These are phyloP conservation scores for Talaromyces sp. DNA, from an alignment of 2,329 filamentous ascomycete species.

Conservation along the genomic window DNA sequence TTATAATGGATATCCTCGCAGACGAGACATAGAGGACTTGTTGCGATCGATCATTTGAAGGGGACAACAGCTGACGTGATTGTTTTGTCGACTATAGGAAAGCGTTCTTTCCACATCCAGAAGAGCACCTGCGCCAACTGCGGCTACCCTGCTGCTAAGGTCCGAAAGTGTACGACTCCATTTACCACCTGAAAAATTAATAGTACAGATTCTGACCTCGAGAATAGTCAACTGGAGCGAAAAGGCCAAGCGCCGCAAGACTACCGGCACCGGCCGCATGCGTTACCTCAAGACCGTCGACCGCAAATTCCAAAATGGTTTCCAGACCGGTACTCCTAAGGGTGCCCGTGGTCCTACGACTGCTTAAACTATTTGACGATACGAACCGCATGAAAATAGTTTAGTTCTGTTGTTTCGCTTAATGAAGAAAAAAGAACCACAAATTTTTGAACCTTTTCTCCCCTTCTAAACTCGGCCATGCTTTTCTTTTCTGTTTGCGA, in stretches of 20 bases:
- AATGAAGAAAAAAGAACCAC: not conserved
- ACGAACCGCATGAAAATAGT: slow-evolving; percentile 1
- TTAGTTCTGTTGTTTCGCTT: slow-evolving; percentile 2
- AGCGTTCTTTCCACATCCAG: slow-evolving; percentile 97
- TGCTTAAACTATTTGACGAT: slow-evolving; percentile 35
- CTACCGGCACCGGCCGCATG: slow-evolving; percentile 93
- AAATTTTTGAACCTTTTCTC: not conserved
- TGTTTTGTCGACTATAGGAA: slow-evolving; percentile 57
- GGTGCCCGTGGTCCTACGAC: slow-evolving; percentile 65
- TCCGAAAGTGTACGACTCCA: slow-evolving; percentile 82
- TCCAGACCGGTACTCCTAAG: slow-evolving; percentile 87
- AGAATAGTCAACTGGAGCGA: slow-evolving; percentile 94
- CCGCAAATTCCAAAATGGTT: slow-evolving; percentile 95
- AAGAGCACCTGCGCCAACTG: slow-evolving; percentile 97
- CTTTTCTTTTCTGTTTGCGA: slow-evolving; percentile 5
- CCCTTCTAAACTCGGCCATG: not conserved
- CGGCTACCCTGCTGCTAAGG: slow-evolving; percentile 97
- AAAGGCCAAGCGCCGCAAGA: slow-evolving; percentile 99
- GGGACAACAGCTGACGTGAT: slow-evolving; percentile 30
- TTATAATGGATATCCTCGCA: slow-evolving; percentile 11
- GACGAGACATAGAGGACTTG: slow-evolving; percentile 10
- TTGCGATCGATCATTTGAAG: too few species aligned
- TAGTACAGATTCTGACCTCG: slow-evolving; percentile 18
- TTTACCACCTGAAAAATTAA: not conserved
- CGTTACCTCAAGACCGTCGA: slow-evolving; percentile 89